Evolutionary conservation across 179 eudicot genomes (phyloP).

Genomic region (Actinidia polygama): DNA sequence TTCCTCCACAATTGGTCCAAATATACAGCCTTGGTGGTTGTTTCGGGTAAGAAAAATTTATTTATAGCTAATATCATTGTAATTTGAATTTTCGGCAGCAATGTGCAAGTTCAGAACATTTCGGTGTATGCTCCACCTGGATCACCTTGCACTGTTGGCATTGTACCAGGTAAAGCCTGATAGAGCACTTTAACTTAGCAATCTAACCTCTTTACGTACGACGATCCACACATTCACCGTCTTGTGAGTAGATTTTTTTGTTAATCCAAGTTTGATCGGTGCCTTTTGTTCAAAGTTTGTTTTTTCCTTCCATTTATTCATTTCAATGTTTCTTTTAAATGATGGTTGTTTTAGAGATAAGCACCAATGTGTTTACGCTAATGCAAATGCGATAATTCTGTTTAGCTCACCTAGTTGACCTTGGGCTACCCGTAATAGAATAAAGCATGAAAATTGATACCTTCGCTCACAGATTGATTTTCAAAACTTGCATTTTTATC

Average conservation of each 20-base stretch:
- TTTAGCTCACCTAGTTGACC: background rate
- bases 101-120: slow-evolving; percentile 69
- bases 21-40: no score
- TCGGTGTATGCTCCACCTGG: slow-evolving; percentile 63
- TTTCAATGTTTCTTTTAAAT: background rate
- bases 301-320: background rate
- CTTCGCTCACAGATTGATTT: no score
- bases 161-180: slow-evolving; percentile 63
- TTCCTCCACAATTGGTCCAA: no score
- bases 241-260: background rate
- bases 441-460: no score
- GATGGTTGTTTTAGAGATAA: no score
- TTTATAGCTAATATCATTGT: background rate
- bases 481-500: no score
- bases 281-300: background rate
- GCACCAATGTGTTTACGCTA: no score
- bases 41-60: background rate
- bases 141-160: slow-evolving; percentile 75
- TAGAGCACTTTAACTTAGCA: no score
- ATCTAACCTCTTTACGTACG: background rate
- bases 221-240: background rate
- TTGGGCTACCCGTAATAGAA: no score
- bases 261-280: background rate
- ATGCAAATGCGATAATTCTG: background rate
- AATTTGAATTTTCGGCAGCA: slow-evolving; percentile 48